Base-by-base conservation (phyloP, 2,329 filamentous ascomycete genomes). In the Albophoma yamanashiensis region DNA sequence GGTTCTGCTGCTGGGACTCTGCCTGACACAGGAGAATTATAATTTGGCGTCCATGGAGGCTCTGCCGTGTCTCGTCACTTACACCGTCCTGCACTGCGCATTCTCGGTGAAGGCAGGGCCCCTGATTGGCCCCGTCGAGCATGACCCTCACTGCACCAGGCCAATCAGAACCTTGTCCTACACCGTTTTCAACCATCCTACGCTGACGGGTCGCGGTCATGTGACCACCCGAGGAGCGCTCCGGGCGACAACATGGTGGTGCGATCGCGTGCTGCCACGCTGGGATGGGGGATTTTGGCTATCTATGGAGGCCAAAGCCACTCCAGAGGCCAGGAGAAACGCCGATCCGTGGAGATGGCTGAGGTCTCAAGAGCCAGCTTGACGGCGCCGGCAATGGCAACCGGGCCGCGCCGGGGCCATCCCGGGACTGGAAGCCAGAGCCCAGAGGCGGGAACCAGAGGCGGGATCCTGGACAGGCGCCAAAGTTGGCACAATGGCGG, bases 21-120 rank as follows among this genome's bases (percentile, higher is more conserved):
- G 69, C 69, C 71, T 73, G 72, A 70, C 70, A 69, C 69, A 63
- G 67, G 68, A 71, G 68, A 70, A 69, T 72, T 74, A 74, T 75
- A 74, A 73, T 72, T 68, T 70, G 71, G 68, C 68, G 66, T 71
- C 66, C 66, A 67, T 67, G 68, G 68, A 69, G 71, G 66, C 67
- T 73, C 70, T 73, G 67, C 56, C 59, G 66, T 66, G 67, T 66
- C 67, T 65, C 66, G 61, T 63, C 61, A 75, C 73, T 75, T 75
- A 75, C 73, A 75, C 72, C 70, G 69, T 70, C 71, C 65, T 65
- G 64, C 66, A 58, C 62, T 65, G 65, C 60, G 67, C 68, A 69
- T 70, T 70, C 65, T 69, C 70, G 70, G 69, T 72, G 64, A 45
- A 57, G 58, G 60, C 64, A 53, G 64, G 67, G 65, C 61, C 42